Evolutionary conservation across 1,284 basidiomycete genomes (phyloP).

Genomic region (Ceratobasidium sp.): DNA sequence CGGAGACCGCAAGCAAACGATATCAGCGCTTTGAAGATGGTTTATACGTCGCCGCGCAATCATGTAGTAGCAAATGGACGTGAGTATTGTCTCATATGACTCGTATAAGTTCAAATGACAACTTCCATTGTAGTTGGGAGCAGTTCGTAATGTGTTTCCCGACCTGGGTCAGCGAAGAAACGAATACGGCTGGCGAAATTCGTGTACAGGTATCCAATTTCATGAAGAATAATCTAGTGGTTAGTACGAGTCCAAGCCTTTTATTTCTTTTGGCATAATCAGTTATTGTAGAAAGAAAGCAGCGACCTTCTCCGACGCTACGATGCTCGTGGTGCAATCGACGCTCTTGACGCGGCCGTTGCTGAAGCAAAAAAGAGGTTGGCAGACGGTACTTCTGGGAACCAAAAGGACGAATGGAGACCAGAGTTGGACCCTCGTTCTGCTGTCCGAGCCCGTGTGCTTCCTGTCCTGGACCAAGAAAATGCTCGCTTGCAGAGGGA

Average conservation of each 20-base stretch:
- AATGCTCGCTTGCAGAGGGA: slow-evolving; percentile 38
- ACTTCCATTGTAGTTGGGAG: slow-evolving; percentile 27
- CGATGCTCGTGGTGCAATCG: slow-evolving; percentile 42
- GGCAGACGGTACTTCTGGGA: slow-evolving; percentile 14
- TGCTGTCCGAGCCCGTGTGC: slow-evolving; percentile 41
- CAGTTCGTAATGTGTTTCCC: slow-evolving; percentile 40
- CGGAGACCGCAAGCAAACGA: slow-evolving; percentile 35
- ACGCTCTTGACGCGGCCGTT: slow-evolving; percentile 42
- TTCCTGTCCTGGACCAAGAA: slow-evolving; percentile 42
- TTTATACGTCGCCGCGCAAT: slow-evolving; percentile 35
- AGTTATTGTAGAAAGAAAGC: slow-evolving; percentile 38
- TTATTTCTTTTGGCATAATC: neutral
- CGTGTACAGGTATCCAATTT: slow-evolving; percentile 39
- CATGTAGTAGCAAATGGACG: slow-evolving; percentile 41
- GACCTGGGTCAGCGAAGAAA: slow-evolving; percentile 40
- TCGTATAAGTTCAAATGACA: neutral
- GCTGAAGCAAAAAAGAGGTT: slow-evolving; percentile 40
- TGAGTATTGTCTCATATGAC: slow-evolving; percentile 13
- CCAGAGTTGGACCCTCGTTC: slow-evolving; percentile 42
- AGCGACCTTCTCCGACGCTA: slow-evolving; percentile 40
- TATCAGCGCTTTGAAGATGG: slow-evolving; percentile 39
- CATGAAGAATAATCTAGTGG: slow-evolving; percentile 40
- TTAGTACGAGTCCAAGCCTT: neutral
- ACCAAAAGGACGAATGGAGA: slow-evolving; percentile 43
- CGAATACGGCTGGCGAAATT: slow-evolving; percentile 33